Percentiles rank a stretch among this genome's conserved stretches.
phyloP scores from a whole-genome alignment of 1,284 basidiomycete species.

The Ceratobasidium sp. region DNA sequence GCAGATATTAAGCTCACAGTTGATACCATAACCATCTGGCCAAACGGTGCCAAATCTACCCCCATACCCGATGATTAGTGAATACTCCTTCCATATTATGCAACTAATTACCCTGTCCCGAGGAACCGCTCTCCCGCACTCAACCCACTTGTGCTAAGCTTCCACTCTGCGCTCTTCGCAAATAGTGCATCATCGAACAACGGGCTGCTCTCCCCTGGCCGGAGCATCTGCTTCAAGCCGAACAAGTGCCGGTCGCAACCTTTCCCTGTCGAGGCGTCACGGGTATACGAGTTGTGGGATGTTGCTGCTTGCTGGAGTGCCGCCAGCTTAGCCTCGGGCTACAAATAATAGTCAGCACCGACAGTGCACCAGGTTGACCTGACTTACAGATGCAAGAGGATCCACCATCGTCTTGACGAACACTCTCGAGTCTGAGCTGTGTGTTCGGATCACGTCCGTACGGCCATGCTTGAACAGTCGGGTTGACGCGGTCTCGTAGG shows the following conservation, averaged over 20 bases:
- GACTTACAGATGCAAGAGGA: constrained; percentile 63
- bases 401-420: constrained; percentile 86
- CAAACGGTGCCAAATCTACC: constrained; percentile 81
- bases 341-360: neutral
- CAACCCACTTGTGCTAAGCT: constrained; percentile 91
- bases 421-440: constrained; percentile 80
- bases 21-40: constrained; percentile 91
- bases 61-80: neutral
- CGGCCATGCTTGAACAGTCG: constrained; percentile 91
- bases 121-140: constrained; percentile 89
- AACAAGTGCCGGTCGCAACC: constrained; percentile 95
- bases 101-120: constrained; percentile 81
- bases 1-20: constrained; percentile 70
- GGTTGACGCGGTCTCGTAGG: constrained; percentile 95
- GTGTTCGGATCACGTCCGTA: constrained; percentile 91
- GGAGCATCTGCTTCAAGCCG: constrained; percentile 81
- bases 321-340: constrained; percentile 57
- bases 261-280: constrained; percentile 83
- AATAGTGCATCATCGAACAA: constrained; percentile 88
- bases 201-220: constrained; percentile 60
- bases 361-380: neutral
- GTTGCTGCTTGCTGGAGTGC: constrained; percentile 76
- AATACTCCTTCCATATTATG: constrained; percentile 51
- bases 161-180: constrained; percentile 85
- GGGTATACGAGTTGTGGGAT: constrained; percentile 81